Conservation (phyloP, 2,329 filamentous ascomycete genomes). For the Claviceps sorghi region DNA sequence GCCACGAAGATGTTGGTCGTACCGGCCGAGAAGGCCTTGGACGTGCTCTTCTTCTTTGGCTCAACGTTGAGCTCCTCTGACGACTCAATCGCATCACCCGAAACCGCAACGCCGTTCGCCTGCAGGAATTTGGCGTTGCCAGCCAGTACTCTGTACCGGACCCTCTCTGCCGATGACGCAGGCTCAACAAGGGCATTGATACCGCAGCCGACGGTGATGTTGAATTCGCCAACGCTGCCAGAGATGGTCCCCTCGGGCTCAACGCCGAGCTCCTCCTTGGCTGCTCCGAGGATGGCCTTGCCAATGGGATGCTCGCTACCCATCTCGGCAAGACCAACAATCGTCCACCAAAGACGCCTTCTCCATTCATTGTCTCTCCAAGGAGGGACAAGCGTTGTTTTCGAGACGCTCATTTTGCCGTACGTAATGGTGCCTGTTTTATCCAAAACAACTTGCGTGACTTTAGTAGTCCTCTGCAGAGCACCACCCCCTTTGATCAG, state of each 20-base stretch:
- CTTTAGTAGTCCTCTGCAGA: constrained; percentile 76
- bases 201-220: constrained; percentile 69
- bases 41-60: constrained; percentile 17
- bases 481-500: constrained; percentile 94
- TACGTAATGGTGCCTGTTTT: constrained; percentile 93
- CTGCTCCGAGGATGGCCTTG: constrained; percentile 65
- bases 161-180: constrained; percentile 48
- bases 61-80: constrained; percentile 43
- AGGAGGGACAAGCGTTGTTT: constrained; percentile 45
- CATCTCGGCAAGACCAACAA: constrained; percentile 89
- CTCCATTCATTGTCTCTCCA: constrained; percentile 60
- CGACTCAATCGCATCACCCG: constrained; percentile 46
- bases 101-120: constrained; percentile 53
- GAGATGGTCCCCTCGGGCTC: constrained; percentile 60
- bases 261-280: constrained; percentile 61
- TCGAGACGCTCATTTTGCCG: constrained; percentile 87
- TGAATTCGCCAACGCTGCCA: constrained; percentile 74
- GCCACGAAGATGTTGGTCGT: constrained; percentile 87
- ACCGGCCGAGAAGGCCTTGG: constrained; percentile 32
- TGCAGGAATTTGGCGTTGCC: constrained; percentile 70
- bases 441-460: constrained; percentile 82
- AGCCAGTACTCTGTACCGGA: constrained; percentile 63
- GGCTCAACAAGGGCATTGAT: constrained; percentile 74
- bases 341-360: constrained; percentile 79
- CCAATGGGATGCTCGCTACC: constrained; percentile 92